Conservation (phyloP, 768 basidiomycete genomes). For the Gloeostereum incarnatum region DNA sequence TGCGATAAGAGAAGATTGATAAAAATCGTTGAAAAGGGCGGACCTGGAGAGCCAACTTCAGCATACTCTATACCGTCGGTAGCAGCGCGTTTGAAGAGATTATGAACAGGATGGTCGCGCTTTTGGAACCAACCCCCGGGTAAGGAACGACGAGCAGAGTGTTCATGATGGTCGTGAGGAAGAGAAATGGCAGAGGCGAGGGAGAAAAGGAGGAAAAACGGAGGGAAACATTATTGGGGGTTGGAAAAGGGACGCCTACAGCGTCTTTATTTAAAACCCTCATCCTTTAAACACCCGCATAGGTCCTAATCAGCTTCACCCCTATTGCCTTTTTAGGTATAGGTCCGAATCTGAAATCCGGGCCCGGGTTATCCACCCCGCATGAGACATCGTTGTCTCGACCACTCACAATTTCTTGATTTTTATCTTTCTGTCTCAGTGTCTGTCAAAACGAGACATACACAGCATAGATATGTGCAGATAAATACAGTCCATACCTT, state of each 20-base stretch:
- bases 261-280: no score
- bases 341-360: neutral
- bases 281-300: no score
- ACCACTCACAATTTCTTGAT: no score
- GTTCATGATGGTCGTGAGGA: constrained; percentile 17
- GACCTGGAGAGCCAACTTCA: constrained; percentile 52
- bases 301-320: neutral
- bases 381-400: no score
- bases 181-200: constrained; percentile 16
- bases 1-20: constrained; percentile 9
- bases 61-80: constrained; percentile 43
- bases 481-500: no score
- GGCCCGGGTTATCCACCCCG: no score
- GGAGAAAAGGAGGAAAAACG: constrained; percentile 12
- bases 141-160: constrained; percentile 18
- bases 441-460: no score
- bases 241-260: constrained; percentile 8
- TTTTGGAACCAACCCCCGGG: constrained; percentile 54
- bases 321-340: neutral
- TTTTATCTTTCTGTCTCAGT: no score
- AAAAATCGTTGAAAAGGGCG: constrained; percentile 8
- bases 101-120: constrained; percentile 47
- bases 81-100: constrained; percentile 50
- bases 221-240: constrained; percentile 15
- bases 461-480: no score